Base-by-base conservation (phyloP, 441 rosid species). In the Metrosideros polymorpha region DNA sequence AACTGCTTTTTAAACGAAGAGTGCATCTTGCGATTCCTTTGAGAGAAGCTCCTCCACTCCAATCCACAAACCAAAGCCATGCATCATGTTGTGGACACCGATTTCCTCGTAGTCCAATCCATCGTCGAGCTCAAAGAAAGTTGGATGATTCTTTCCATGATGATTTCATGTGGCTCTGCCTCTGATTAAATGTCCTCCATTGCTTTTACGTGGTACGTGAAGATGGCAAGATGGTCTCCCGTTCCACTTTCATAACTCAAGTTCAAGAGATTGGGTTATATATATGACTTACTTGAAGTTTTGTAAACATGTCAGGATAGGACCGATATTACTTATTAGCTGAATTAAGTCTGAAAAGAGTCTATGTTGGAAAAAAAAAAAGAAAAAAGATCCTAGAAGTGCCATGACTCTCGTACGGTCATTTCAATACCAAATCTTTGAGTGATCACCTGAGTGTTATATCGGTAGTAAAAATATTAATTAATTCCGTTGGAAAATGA, bases 321-420 rank as follows among this genome's bases (percentile, higher is more conserved):
- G 75, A 57, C 66, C 32, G 4, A n/a, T 7, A 57, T n/a, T 57
- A 13, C 66, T 15, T n/a, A 17, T n/a, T 13, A n/a, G 63, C 30
- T 6, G 63, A n/a, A 57, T n/a, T 57, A 29, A 57, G 32, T 32
- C 66, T 15, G 6, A 57, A 13, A 13, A n/a, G 66, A 57, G 32
- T 32, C n/a, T 57, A 7, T n/a, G 66, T 57, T 57, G n/a, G 66
- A 57, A 57, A 57, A 57, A 5, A 12, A 6, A 57, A 57, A n/a
- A n/a, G 18, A n/a, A 57, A 57, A n/a, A n/a, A 32, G 66, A 13
- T 0, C 4, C 13, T 3, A 57, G 1, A 2, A 0, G 8, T n/a
- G 2, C n/a, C 13, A 59, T 29, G 2, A 14, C 5, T 29, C 29
- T 29, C 2, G 4, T 14, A 59, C 2, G 1, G 3, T 29, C 35